These are phyloP conservation scores for Apostasia shenzhenica DNA, from an alignment of 106 monocot species.

Conservation along the genomic window DNA sequence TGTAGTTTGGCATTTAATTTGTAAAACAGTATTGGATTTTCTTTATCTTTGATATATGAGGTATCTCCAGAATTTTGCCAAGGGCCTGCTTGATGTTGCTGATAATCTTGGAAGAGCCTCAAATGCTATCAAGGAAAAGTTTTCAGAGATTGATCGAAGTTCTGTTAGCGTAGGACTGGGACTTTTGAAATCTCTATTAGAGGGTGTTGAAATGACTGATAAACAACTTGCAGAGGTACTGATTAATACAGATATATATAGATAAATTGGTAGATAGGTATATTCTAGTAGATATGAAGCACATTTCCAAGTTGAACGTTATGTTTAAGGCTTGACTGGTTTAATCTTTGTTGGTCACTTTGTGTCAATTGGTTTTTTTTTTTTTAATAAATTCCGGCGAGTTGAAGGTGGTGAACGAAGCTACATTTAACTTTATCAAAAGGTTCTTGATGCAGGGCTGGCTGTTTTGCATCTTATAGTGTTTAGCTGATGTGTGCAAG, in stretches of 20 bases:
- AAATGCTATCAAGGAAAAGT: constrained; percentile 83
- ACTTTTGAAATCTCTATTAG: constrained; percentile 73
- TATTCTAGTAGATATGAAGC: too few species aligned
- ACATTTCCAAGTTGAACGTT: too few species aligned
- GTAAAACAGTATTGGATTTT: not conserved
- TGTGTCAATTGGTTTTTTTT: too few species aligned
- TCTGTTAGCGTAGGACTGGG: constrained; percentile 51
- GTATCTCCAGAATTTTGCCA: constrained; percentile 65
- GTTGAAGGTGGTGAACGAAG: too few species aligned
- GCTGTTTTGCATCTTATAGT: too few species aligned
- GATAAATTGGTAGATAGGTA: too few species aligned
- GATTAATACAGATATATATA: not conserved
- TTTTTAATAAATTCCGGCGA: too few species aligned
- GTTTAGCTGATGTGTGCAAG: too few species aligned
- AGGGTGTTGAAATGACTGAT: constrained; percentile 97
- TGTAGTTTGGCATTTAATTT: not conserved
- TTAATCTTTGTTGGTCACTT: too few species aligned
- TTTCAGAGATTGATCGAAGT: constrained; percentile 67
- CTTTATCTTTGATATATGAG: not conserved
- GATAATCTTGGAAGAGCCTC: constrained; percentile 95
- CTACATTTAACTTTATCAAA: too few species aligned
- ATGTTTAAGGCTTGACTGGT: too few species aligned
- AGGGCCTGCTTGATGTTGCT: constrained; percentile 87
- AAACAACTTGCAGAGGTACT: constrained; percentile 88
- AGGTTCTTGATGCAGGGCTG: too few species aligned